phyloP scores from a whole-genome alignment of 495 filamentous ascomycete genomes.

The Penicillium ucsense region DNA sequence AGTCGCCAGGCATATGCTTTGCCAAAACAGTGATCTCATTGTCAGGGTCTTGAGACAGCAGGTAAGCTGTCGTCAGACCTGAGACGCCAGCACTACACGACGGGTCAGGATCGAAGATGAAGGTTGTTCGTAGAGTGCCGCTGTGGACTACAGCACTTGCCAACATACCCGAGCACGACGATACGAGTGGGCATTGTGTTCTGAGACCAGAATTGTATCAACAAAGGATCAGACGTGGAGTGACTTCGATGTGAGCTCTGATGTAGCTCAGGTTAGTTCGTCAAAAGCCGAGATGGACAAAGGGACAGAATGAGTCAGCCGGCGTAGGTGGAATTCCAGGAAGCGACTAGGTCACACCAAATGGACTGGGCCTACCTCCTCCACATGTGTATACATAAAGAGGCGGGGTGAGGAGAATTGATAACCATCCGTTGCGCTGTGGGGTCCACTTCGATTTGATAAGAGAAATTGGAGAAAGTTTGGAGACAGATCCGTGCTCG shows the following conservation, averaged over 20 bases:
- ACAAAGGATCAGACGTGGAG: no score
- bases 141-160: no score
- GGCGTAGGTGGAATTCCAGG: no score
- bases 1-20: constrained; percentile 98
- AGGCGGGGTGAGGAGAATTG: constrained; percentile 4
- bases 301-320: no score
- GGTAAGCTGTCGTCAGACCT: constrained; percentile 83
- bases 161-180: constrained; percentile 51
- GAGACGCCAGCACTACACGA: constrained; percentile 71
- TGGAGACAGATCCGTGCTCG: background rate
- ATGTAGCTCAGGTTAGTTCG: no score
- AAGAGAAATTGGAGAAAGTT: constrained; percentile 10
- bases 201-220: no score
- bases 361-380: no score
- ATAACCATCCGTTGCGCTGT: constrained; percentile 1
- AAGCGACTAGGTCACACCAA: no score
- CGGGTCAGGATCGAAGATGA: background rate
- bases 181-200: constrained; percentile 9
- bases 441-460: constrained; percentile 9
- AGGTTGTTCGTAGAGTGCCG: no score
- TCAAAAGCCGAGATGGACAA: no score
- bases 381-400: background rate
- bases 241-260: no score
- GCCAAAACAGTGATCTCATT: constrained; percentile 74
- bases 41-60: constrained; percentile 59